Evolutionary conservation across 2,329 filamentous ascomycete species (phyloP).

Genomic region (Reticulascus tulasneorum): DNA sequence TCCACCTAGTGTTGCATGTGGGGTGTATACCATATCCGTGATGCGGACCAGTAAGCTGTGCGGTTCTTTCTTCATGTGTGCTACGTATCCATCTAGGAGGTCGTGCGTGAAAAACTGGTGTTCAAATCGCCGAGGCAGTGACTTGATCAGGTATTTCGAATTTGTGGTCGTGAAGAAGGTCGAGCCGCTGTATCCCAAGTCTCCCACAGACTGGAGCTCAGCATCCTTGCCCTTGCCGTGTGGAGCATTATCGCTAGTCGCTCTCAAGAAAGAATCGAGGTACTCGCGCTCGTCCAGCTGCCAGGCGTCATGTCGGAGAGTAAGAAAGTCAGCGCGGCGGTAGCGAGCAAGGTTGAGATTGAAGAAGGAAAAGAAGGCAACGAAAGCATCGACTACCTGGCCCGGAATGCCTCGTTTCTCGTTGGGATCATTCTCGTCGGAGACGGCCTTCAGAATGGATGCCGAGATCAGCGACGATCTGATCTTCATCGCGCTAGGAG

Average conservation of each 20-base stretch:
- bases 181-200: slow-evolving; percentile 72
- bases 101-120: slow-evolving; percentile 66
- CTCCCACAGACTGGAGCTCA: slow-evolving; percentile 53
- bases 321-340: slow-evolving; percentile 23
- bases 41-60: slow-evolving; percentile 66
- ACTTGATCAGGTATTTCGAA: slow-evolving; percentile 67
- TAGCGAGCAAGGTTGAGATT: slow-evolving; percentile 24
- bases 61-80: slow-evolving; percentile 58
- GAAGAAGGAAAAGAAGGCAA: slow-evolving; percentile 30
- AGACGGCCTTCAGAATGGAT: slow-evolving; percentile 50
- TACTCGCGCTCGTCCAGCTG: slow-evolving; percentile 34
- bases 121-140: slow-evolving; percentile 65
- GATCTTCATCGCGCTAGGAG: slow-evolving; percentile 27
- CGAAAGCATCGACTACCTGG: slow-evolving; percentile 13
- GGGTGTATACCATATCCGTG: slow-evolving; percentile 61
- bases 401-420: slow-evolving; percentile 1
- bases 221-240: slow-evolving; percentile 29
- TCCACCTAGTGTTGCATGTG: slow-evolving; percentile 54
- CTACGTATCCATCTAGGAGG: slow-evolving; percentile 59
- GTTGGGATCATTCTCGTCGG: slow-evolving; percentile 28
- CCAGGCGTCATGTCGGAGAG: slow-evolving; percentile 25
- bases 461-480: slow-evolving; percentile 45
- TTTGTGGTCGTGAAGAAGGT: slow-evolving; percentile 69
- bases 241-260: slow-evolving; percentile 8
- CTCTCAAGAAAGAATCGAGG: slow-evolving; percentile 28